These are phyloP conservation scores for Ophiostoma triangulosporum DNA, from an alignment of 2,329 filamentous ascomycete species.

Conservation along the genomic window DNA sequence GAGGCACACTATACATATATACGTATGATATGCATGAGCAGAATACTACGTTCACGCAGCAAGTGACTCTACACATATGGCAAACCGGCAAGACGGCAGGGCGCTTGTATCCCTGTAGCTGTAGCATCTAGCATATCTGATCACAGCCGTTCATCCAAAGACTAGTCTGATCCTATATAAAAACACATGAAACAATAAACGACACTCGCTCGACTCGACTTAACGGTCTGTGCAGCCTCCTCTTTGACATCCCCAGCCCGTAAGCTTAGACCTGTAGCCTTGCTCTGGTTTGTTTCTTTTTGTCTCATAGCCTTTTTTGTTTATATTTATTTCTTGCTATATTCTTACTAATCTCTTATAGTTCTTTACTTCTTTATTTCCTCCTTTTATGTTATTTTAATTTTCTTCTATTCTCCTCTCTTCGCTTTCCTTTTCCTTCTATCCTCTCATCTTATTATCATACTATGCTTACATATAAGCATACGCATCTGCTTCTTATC, in stretches of 20 bases:
- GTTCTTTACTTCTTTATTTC: background rate
- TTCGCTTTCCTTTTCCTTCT: background rate
- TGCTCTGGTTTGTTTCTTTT: no score
- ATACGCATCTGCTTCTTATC: no score
- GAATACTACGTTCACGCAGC: background rate
- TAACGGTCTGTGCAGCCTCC: background rate
- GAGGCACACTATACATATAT: background rate
- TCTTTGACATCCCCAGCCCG: no score
- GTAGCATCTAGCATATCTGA: background rate
- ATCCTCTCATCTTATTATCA: background rate
- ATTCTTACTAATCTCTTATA: no score
- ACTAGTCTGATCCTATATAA: background rate
- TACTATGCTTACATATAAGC: no score
- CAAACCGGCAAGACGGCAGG: background rate
- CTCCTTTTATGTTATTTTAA: background rate
- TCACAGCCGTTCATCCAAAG: background rate
- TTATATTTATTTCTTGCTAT: no score
- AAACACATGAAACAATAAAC: no score
- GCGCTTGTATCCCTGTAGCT: background rate
- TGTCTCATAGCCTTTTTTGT: no score
- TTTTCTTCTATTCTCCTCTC: background rate
- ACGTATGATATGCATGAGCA: background rate
- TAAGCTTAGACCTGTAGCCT: no score
- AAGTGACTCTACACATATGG: background rate
- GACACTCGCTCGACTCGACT: no score